phyloP scores from a whole-genome alignment of 352 stramenopile species.

The Phytopythium vexans region DNA sequence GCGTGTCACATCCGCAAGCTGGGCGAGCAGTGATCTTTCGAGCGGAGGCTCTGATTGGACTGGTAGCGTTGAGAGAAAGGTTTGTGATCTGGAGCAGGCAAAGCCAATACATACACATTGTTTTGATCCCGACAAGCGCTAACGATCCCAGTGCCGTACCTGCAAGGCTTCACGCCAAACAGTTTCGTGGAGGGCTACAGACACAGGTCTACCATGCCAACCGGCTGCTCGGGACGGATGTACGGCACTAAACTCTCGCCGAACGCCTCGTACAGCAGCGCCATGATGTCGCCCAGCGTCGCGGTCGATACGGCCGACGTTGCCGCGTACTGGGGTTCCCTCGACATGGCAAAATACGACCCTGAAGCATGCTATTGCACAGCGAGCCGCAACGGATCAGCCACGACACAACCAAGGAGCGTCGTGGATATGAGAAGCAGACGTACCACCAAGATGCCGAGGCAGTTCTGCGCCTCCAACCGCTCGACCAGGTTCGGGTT shows the following conservation, averaged over 20 bases:
- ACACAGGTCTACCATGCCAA: slow-evolving; percentile 44
- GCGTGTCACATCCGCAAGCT: too few species aligned
- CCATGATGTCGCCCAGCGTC: slow-evolving; percentile 45
- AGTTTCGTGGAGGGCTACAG: slow-evolving; percentile 15
- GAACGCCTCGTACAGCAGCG: slow-evolving; percentile 74
- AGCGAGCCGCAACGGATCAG: slow-evolving; percentile 5
- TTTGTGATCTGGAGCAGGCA: too few species aligned
- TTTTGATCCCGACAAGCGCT: too few species aligned
- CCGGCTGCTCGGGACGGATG: slow-evolving; percentile 45
- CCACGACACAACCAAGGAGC: background rate
- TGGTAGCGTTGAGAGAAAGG: too few species aligned
- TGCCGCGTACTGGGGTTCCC: slow-evolving; percentile 19
- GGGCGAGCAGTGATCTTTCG: too few species aligned
- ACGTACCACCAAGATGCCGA: slow-evolving; percentile 84
- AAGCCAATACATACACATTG: too few species aligned
- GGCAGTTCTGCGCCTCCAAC: slow-evolving; percentile 81
- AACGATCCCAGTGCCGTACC: too few species aligned
- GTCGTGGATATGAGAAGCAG: background rate
- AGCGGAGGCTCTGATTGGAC: too few species aligned
- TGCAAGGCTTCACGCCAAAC: too few species aligned
- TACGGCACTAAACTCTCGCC: slow-evolving; percentile 77
- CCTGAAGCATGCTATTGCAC: slow-evolving; percentile 62
- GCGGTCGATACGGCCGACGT: slow-evolving; percentile 28
- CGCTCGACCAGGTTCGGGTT: slow-evolving; percentile 79
- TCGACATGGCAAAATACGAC: slow-evolving; percentile 75